Percentiles rank a stretch among this genome's conserved stretches.
These are phyloP conservation scores for Mercurialis annua DNA, from an alignment of 345 rosid species.

Conservation along the genomic window DNA sequence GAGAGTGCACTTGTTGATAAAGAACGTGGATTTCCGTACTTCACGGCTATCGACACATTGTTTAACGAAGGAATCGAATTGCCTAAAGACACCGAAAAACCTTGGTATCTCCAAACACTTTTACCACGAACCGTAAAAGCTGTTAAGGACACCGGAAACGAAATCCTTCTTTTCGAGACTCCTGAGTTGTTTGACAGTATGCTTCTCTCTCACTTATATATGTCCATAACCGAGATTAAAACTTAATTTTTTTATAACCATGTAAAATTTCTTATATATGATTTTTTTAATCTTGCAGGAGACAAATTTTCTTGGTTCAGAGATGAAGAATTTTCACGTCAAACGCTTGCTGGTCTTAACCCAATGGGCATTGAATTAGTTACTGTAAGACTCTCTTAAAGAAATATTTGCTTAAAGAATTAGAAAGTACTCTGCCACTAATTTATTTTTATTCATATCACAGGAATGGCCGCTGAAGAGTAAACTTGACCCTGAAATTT, in stretches of 20 bases:
- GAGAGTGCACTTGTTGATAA: conserved; percentile 7
- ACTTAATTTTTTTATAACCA: too few relatives aligned
- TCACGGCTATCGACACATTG: conserved; percentile 14
- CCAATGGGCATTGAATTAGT: conserved; percentile 53
- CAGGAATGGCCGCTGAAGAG: conserved; percentile 88
- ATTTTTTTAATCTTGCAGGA: conserved; percentile 2
- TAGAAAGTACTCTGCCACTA: too few relatives aligned
- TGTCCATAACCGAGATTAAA: too few relatives aligned
- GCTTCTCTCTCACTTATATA: background rate
- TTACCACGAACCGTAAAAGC: conserved; percentile 10
- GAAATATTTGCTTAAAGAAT: too few relatives aligned
- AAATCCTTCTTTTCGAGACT: conserved; percentile 6
- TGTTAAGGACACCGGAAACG: background rate
- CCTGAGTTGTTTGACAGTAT: conserved; percentile 18
- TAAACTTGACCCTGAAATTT: conserved; percentile 52
- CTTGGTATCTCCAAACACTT: background rate
- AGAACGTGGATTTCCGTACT: conserved; percentile 11
- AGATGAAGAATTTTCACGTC: conserved; percentile 71
- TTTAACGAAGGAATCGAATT: conserved; percentile 10
- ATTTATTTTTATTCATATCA: background rate
- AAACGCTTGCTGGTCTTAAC: conserved; percentile 75
- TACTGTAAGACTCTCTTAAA: conserved; percentile 37
- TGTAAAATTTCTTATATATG: background rate
- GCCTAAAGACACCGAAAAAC: conserved; percentile 5
- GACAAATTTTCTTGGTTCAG: conserved; percentile 27